Base-by-base conservation (phyloP, 306 rosid species). In the Prosopis cineraria region DNA sequence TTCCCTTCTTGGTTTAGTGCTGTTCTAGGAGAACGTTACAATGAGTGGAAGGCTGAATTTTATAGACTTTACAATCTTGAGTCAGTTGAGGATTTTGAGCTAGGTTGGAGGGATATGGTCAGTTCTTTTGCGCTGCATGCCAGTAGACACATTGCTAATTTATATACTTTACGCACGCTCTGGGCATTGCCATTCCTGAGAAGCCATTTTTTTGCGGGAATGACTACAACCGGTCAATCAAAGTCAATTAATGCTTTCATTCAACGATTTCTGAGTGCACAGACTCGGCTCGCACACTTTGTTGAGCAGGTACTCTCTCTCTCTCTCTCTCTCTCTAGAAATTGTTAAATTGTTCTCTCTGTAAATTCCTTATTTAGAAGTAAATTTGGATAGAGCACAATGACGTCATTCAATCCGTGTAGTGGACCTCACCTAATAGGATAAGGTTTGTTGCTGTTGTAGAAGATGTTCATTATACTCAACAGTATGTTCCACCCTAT, bases 1-100 rank as follows among this genome's bases (percentile, higher is more conserved):
- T 94, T 94, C 85, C 97, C 97, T 34, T 94, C 98, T 48, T 94
- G 98, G 98, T 94, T 92, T 85, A 94, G 93, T 89, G 97, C 97
- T 68, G 92, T 90, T 76, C 83, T 94, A 77, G 98, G 97, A 71
- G 98, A 94, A 63, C 98, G 96, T 40, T 94, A 94, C 86, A 94
- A 89, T 78, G 98, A 90, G 53, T 94, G 98, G 98, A 94, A 94
- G 86, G 88, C 89, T 67, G 98, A 90, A 79, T 94, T 94, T 80
- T 88, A 84, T 84, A 90, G 96, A 76, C 84, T 94, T 1, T 92
- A 90, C 81, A 92, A 92, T 84, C 85, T 90, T 85, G 98, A 92
- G 82, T 89, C 92, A 19, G 86, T 90, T 81, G 97, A 92, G 74
- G 97, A 92, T 65, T 92, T 94, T 78, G 97, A 94, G 72, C 65